Percentiles rank a stretch among this genome's conserved stretches.
These are phyloP conservation scores for Geoglossum glabrum DNA, from an alignment of 495 filamentous ascomycete genomes.

Conservation along the genomic window DNA sequence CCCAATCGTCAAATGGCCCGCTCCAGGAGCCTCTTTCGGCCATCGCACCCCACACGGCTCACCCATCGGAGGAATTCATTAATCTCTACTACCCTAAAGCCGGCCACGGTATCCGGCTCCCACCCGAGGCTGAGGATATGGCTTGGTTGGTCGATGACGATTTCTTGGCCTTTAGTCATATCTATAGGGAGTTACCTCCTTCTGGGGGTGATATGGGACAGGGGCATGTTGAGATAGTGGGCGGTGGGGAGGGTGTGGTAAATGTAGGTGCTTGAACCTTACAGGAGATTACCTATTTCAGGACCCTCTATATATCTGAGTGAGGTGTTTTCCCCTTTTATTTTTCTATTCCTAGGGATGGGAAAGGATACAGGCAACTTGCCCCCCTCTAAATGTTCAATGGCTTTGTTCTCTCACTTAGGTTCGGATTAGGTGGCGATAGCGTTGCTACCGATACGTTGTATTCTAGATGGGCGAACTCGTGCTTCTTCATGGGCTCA, in stretches of 20 bases:
- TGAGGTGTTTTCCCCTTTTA: too few relatives aligned
- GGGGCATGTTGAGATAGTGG: background rate
- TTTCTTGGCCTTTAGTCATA: constrained; percentile 3
- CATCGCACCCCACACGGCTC: background rate
- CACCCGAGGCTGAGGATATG: constrained; percentile 24
- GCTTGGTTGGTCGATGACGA: constrained; percentile 24
- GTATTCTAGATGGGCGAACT: too few relatives aligned
- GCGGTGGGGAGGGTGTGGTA: background rate
- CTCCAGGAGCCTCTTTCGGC: background rate
- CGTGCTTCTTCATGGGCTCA: too few relatives aligned
- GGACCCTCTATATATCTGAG: too few relatives aligned
- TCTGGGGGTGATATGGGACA: background rate
- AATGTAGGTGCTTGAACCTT: background rate
- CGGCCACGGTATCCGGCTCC: constrained; percentile 34
- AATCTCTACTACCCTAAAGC: constrained; percentile 43
- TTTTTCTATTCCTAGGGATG: too few relatives aligned
- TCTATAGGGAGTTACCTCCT: constrained; percentile 1
- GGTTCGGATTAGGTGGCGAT: too few relatives aligned
- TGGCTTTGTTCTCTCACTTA: too few relatives aligned
- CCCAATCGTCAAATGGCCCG: background rate
- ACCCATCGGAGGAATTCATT: background rate
- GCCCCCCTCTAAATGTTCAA: too few relatives aligned
- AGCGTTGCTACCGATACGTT: too few relatives aligned
- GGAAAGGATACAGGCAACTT: too few relatives aligned
- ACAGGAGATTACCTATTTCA: too few relatives aligned